Percentiles rank a stretch among this genome's conserved stretches.
Conservation (phyloP, 2,329 filamentous ascomycete species). For the Dactylellina drechsleri region DNA sequence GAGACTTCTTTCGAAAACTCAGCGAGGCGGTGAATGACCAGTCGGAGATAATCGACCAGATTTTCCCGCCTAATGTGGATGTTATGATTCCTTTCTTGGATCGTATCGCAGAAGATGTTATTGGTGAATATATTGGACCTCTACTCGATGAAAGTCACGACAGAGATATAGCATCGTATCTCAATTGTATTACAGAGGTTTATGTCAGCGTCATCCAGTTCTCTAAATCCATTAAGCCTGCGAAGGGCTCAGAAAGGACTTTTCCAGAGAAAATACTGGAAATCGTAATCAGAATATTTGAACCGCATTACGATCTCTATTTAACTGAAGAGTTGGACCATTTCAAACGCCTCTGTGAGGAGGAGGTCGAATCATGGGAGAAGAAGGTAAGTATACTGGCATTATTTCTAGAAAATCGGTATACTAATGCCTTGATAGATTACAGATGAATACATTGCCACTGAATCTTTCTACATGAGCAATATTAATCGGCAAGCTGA, state of each 20-base stretch:
- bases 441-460: slow-evolving; percentile 84
- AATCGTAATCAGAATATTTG: slow-evolving; percentile 78
- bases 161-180: slow-evolving; percentile 77
- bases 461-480: slow-evolving; percentile 94
- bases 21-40: slow-evolving; percentile 84
- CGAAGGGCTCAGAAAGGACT: slow-evolving; percentile 68
- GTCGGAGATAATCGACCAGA: slow-evolving; percentile 78
- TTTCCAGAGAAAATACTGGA: slow-evolving; percentile 74
- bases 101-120: slow-evolving; percentile 80
- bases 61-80: slow-evolving; percentile 77
- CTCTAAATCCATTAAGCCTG: slow-evolving; percentile 74
- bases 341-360: slow-evolving; percentile 80
- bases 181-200: slow-evolving; percentile 85
- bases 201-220: slow-evolving; percentile 88
- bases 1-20: slow-evolving; percentile 80
- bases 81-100: slow-evolving; percentile 83
- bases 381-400: slow-evolving; percentile 77
- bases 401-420: background rate
- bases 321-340: slow-evolving; percentile 88
- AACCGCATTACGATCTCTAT: slow-evolving; percentile 93
- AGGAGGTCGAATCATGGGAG: slow-evolving; percentile 85
- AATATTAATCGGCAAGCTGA: slow-evolving; percentile 93
- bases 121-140: slow-evolving; percentile 85
- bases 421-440: slow-evolving; percentile 51
- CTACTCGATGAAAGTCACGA: slow-evolving; percentile 89